Evolutionary conservation across 441 rosid species (phyloP), one percentile per base, ranked within the genome.

Genomic region (Gossypium aridum): DNA sequence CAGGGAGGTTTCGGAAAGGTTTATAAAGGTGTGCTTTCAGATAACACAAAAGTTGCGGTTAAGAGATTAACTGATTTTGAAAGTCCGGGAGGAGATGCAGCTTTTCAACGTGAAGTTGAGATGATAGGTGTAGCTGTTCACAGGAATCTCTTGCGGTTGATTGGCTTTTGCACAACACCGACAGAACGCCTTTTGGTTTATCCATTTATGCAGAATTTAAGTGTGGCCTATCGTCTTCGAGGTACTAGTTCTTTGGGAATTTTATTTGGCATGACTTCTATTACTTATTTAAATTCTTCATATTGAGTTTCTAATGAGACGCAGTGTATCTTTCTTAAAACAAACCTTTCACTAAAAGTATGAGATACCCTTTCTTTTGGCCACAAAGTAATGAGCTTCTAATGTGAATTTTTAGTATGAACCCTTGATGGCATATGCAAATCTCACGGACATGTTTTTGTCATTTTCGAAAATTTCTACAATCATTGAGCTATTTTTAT

Each of bases 1-100:
- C 99, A 92, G 85, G 98, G 98, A 78, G 99, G 98, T 54, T 95
- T 92, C 64, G 99, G 98, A 71, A 95, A 92, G 85, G 99, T 95
- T 55, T 92, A 95, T 77, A 92, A 85, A 84, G 99, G 99, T 70
- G 80, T 87, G 78, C 96, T 95, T 83, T 78, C 80, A 45, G 99
- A 92, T 80, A 85, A 83, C 67, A 87, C 93, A 4, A 91, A 88
- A 83, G 83, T 92, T 4, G 97, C 97, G 6, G 98, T 94, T 23
- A 94, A 94, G 82, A 87, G 98, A 59, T 77, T 92, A 68, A 91
- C 93, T 57, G 95, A 94, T 83, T 92, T 83, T 53, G 95, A 92
- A 76, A 93, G 98, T 80, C 97, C 96, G 0, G 91, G 91, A 22
- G 98, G 98, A 70, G 98, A 94, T 56, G 89, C 88, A 39, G 95